phyloP scores from a whole-genome alignment of 257 asterid species.

The Plantago ovata region DNA sequence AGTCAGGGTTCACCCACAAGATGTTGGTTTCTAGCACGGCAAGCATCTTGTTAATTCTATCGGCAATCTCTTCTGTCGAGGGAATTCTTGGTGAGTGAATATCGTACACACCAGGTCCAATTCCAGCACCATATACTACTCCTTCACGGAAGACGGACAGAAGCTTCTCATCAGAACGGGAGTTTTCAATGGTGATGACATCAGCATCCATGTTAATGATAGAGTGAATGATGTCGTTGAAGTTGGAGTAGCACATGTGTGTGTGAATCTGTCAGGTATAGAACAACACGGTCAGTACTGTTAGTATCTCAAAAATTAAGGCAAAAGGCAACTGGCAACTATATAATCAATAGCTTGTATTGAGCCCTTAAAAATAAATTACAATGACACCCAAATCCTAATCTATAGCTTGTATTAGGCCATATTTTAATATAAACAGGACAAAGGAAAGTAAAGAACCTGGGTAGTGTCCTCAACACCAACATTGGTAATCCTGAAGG shows the following conservation, averaged over 20 bases:
- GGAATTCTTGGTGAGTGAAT: conserved; percentile 99
- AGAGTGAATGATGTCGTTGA: conserved; percentile 94
- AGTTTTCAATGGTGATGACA: conserved; percentile 97
- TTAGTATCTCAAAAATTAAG: no score
- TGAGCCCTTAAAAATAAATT: neutral
- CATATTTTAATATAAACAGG: neutral
- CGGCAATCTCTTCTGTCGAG: conserved; percentile 77
- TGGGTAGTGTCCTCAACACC: conserved; percentile 91
- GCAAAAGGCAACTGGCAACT: no score
- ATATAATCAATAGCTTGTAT: no score
- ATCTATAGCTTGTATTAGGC: neutral
- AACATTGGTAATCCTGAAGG: conserved; percentile 85
- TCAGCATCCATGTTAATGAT: conserved; percentile 98
- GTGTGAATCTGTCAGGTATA: conserved; percentile 70
- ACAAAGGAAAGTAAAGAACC: conserved; percentile 38
- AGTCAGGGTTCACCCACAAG: conserved; percentile 98
- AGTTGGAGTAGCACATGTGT: conserved; percentile 99
- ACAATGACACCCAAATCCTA: neutral
- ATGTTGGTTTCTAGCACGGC: conserved; percentile 92
- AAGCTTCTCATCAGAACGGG: conserved; percentile 96
- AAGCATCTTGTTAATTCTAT: conserved; percentile 93
- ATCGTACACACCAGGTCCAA: conserved; percentile 93
- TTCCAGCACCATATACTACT: conserved; percentile 93
- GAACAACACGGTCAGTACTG: neutral
- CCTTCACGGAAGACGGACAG: conserved; percentile 97